Evolutionary conservation across 2,329 filamentous ascomycete genomes (phyloP), one percentile per base, ranked within the genome.

Genomic region (Fusarium irregulare): DNA sequence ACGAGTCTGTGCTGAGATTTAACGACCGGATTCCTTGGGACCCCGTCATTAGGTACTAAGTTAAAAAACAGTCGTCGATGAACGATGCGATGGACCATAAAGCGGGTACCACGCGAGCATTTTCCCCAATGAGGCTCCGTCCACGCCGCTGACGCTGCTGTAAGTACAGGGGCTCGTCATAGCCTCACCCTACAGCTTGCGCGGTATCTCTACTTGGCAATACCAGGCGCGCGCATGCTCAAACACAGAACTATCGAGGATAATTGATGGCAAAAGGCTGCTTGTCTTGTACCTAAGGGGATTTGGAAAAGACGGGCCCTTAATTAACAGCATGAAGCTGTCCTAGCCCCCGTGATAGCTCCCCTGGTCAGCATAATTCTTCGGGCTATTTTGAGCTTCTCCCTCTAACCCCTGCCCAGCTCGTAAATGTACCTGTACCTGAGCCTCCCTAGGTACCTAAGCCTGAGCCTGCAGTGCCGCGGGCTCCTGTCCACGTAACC

Each of bases 41-140:
- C 42, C 32, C 27, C 23, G 40, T 34, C 25, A 14, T 28, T 20
- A 42, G 25, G 25, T 25, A 25, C 25, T 25, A 25, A 10, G 41
- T 44, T 60, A 16, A 32, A 66, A 64, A 61, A 62, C 46, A 54
- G 32, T 45, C 30, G 25, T 48, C 21, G 48, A 47, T 34, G 28
- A 40, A 47, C 27, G 34, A 37, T n/a, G 34, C 5, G 34, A 40
- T 23, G 30, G 16, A 20, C 28, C 5, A 25, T 46, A 55, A 53
- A 59, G 58, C 46, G 53, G 53, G 30, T 53, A 60, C 72, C 73
- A 75, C 73, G 70, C 73, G 73, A 75, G 60, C 73, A 75, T 46
- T 75, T 75, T 75, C 70, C 73, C 73, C 60, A 63, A 75, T 72
- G 50, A 62, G 61, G 64, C 44, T 51, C 14, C 50, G 37, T 40